Evolutionary conservation across 2,329 filamentous ascomycete genomes (phyloP), one percentile per base, ranked within the genome.

Genomic region (Neoarthrinium moseri): DNA sequence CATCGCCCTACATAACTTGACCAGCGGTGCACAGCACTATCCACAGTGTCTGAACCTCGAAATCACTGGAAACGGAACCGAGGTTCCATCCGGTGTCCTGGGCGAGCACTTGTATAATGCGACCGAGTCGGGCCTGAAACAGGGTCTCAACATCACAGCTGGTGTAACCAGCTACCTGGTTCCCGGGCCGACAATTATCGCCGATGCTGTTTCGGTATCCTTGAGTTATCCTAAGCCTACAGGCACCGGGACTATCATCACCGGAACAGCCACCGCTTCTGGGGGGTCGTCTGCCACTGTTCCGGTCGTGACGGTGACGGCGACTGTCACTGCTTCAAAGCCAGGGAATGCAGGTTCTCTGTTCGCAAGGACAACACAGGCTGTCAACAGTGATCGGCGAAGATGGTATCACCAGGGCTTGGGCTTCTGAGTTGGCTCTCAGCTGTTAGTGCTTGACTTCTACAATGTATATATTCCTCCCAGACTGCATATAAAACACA

Each of bases 31-130:
- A 10, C 56, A 60, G 33, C 55, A 57, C 35, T 60, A 60, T 27
- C 57, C 57, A 1, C 55, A 58, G 51, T 60, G 57, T 29, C 48
- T 60, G 42, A 60, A 60, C 24, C 48, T 60, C 20, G 43, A 58
- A 34, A 43, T 58, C 12, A 48, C 43, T 1, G 53, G 56, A 26
- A 50, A 51, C 3, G 55, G 55, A 11, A 44, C 37, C 32, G 49
- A 53, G 6, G 26, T 45, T n/a, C 45, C 39, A 11, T n/a, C 30
- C 5, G 47, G 44, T 7, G 35, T 45, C 4, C 29, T 33, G 8
- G 48, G 48, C 8, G 40, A 50, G 36, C 30, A 23, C 5, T 15
- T 50, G 18, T 50, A 50, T 35, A 44, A 36, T 13, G 29, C 30
- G 10, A 36, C 30, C 6, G 35, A 45, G 29, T 35, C 44, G 24